phyloP scores from a whole-genome alignment of 495 filamentous ascomycete genomes.

The Tetracladium marchalianum region DNA sequence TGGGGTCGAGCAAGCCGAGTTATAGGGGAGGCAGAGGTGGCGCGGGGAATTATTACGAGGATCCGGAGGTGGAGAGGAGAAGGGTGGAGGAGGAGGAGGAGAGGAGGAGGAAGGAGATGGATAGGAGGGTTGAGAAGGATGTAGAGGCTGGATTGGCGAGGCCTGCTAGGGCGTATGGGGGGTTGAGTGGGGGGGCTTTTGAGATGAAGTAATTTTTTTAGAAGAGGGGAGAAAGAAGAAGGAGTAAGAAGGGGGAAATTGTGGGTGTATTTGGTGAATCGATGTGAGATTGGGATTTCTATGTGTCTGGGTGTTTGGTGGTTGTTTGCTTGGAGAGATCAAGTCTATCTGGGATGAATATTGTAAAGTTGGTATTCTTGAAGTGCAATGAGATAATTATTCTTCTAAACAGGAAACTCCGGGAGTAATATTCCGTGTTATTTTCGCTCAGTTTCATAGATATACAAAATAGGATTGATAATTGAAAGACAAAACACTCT shows the following conservation, averaged over 20 bases:
- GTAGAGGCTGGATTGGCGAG: conserved; percentile 33
- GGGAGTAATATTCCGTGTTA: no score
- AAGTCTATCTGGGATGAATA: no score
- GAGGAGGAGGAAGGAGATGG: conserved; percentile 23
- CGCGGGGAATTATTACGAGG: conserved; percentile 43
- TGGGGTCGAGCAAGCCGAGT: conserved; percentile 4
- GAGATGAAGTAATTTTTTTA: conserved; percentile 6
- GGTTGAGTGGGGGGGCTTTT: conserved; percentile 6
- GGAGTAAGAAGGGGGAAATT: neutral
- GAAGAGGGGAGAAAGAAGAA: neutral
- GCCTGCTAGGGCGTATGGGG: conserved; percentile 27
- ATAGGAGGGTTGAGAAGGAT: conserved; percentile 29
- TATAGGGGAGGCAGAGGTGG: conserved; percentile 41
- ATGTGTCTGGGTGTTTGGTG: no score
- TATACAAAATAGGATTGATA: no score
- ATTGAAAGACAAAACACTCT: no score
- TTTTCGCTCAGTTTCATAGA: no score
- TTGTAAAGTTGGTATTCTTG: no score
- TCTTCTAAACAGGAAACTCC: no score
- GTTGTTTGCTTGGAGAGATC: no score
- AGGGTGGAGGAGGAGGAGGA: conserved; percentile 18
- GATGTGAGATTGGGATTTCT: neutral
- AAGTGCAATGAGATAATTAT: no score
- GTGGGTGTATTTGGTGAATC: neutral
- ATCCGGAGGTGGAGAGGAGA: conserved; percentile 18